Conservation (phyloP, 208 protist genomes). For the Wallacemonas sp. region DNA sequence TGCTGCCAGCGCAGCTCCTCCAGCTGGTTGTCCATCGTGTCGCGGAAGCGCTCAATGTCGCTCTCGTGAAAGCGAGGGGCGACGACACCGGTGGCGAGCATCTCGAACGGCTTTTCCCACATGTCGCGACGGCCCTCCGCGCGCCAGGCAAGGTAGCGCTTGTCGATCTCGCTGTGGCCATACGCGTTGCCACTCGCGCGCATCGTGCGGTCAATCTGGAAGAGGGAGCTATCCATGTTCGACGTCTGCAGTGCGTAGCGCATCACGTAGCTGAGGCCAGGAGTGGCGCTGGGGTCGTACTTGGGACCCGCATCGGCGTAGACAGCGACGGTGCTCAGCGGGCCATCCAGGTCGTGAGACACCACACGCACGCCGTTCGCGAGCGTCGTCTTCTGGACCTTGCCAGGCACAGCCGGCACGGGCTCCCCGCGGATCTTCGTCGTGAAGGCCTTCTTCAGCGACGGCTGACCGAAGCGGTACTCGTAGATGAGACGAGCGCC, state of each 20-base stretch:
- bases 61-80: constrained; percentile 79
- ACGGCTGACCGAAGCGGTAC: constrained; percentile 83
- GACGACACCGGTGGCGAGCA: constrained; percentile 75
- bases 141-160: constrained; percentile 77
- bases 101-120: constrained; percentile 78
- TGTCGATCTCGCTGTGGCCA: constrained; percentile 78
- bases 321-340: constrained; percentile 63
- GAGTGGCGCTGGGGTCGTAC: constrained; percentile 73
- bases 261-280: constrained; percentile 86
- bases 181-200: constrained; percentile 70
- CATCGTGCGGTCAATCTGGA: constrained; percentile 87
- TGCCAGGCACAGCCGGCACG: constrained; percentile 28
- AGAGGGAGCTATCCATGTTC: constrained; percentile 87
- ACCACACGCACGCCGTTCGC: constrained; percentile 77
- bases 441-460: constrained; percentile 61
- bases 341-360: constrained; percentile 72
- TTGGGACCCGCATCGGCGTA: constrained; percentile 83
- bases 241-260: constrained; percentile 83
- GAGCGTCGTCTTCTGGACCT: constrained; percentile 57
- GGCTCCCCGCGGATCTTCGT: constrained; percentile 35
- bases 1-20: constrained; percentile 81
- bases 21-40: constrained; percentile 88
- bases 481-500: constrained; percentile 58
- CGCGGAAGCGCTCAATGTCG: constrained; percentile 86
- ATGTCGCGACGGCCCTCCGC: constrained; percentile 75